Percentiles rank a stretch among this genome's conserved stretches.
Conservation (phyloP, 768 basidiomycete species). For the Glaciozyma antarctica region DNA sequence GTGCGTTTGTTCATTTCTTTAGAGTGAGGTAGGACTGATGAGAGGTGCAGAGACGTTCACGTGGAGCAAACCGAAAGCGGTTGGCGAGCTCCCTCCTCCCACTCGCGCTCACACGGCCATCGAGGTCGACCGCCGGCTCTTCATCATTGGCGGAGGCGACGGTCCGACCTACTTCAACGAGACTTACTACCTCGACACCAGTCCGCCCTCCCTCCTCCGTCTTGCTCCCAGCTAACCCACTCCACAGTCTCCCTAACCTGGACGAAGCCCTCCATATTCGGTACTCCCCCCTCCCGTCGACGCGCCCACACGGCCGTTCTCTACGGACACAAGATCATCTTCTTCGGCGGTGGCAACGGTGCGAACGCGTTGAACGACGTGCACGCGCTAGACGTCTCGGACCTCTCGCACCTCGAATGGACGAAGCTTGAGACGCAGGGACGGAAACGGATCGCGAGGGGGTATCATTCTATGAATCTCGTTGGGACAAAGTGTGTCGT, state of each 20-base stretch:
- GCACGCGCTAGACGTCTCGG: slow-evolving; percentile 64
- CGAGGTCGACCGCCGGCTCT: slow-evolving; percentile 65
- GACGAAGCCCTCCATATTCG: slow-evolving; percentile 35
- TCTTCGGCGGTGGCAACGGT: slow-evolving; percentile 93
- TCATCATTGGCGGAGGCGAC: slow-evolving; percentile 80
- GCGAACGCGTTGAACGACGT: slow-evolving; percentile 79
- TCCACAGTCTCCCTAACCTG: slow-evolving; percentile 37
- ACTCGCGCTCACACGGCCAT: slow-evolving; percentile 83
- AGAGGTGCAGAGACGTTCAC: slow-evolving; percentile 63
- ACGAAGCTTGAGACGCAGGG: slow-evolving; percentile 39
- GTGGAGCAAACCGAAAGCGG: slow-evolving; percentile 68
- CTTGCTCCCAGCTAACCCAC: not conserved
- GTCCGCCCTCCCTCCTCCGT: slow-evolving; percentile 37
- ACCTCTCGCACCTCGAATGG: not conserved
- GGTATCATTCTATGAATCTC: slow-evolving; percentile 77
- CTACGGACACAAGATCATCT: slow-evolving; percentile 60
- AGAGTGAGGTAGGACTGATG: not conserved
- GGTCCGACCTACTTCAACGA: slow-evolving; percentile 72
- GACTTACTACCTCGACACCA: slow-evolving; percentile 72
- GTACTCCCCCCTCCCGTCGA: slow-evolving; percentile 50
- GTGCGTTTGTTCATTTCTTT: slow-evolving; percentile 42
- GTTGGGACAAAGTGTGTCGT: slow-evolving; percentile 77
- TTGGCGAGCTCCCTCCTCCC: slow-evolving; percentile 70
- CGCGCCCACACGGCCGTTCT: slow-evolving; percentile 80
- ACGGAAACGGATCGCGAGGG: slow-evolving; percentile 48